A percentile compares a stretch with the other conserved stretches of the same genome.
Conservation (phyloP, 805 yeast species). For the Jamesozyma jinghongensis region DNA sequence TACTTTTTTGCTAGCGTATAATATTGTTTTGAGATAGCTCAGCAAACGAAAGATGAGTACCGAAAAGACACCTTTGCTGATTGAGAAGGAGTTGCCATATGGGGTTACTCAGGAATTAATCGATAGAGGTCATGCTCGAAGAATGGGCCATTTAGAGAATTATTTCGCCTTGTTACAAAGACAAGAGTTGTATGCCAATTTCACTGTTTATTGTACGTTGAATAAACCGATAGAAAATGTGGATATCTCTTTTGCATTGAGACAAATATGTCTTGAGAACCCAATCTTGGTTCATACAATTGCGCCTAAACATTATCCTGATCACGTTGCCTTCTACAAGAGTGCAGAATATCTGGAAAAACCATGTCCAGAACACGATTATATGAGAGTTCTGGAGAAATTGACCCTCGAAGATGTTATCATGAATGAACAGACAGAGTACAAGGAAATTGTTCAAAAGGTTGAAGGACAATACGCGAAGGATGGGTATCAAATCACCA, state of each 20-base stretch:
- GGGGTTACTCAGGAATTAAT: conserved; percentile 5
- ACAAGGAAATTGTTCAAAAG: conserved; percentile 5
- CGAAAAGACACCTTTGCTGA: background rate
- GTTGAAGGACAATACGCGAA: conserved; percentile 8
- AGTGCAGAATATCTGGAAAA: conserved; percentile 15
- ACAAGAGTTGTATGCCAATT: conserved; percentile 20
- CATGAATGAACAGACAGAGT: conserved; percentile 18
- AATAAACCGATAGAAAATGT: conserved; percentile 5
- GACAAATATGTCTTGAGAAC: conserved; percentile 13
- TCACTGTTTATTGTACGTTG: conserved; percentile 15
- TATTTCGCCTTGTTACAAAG: conserved; percentile 20
- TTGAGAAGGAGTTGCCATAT: background rate
- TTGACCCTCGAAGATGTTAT: conserved; percentile 14
- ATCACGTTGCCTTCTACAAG: conserved; percentile 12
- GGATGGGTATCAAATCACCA: conserved; percentile 10
- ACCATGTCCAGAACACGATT: conserved; percentile 20
- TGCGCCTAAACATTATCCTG: conserved; percentile 13
- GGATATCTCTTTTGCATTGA: conserved; percentile 11
- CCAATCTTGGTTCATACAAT: conserved; percentile 16
- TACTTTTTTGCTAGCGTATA: too few species aligned
- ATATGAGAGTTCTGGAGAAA: conserved; percentile 13
- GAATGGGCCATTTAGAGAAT: conserved; percentile 23
- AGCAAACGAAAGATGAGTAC: too few species aligned
- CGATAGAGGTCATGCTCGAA: conserved; percentile 24
- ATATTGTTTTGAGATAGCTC: too few species aligned